Percentiles rank a stretch among this genome's conserved stretches.
Conservation (phyloP, 176 grass and related monocot genomes). For the Phragmites australis region DNA sequence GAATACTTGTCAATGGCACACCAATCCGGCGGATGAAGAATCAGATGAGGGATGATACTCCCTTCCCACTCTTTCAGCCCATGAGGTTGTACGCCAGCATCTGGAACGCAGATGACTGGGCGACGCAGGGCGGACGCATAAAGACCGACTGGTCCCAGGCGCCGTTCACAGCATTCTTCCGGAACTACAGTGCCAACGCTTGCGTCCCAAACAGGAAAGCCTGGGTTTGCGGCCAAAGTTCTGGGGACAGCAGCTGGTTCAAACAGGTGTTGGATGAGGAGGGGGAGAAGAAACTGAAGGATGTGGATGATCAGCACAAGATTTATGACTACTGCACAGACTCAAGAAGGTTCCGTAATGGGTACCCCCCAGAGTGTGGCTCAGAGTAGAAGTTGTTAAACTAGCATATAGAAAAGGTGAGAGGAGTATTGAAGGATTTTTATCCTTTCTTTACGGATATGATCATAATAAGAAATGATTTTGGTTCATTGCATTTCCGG, state of each 20-base stretch:
- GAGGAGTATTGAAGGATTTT: not conserved
- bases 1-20: slow-evolving; percentile 65
- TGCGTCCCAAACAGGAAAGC: slow-evolving; percentile 28
- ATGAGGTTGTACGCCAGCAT: slow-evolving; percentile 62
- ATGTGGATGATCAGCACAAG: slow-evolving; percentile 37
- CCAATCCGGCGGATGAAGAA: slow-evolving; percentile 61
- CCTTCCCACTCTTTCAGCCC: slow-evolving; percentile 51
- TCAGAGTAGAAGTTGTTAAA: slow-evolving; percentile 20
- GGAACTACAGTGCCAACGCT: slow-evolving; percentile 38
- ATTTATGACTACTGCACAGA: slow-evolving; percentile 67
- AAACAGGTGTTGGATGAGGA: slow-evolving; percentile 34
- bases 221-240: slow-evolving; percentile 43
- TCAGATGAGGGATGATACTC: slow-evolving; percentile 35
- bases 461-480: not conserved
- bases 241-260: slow-evolving; percentile 42
- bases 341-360: slow-evolving; percentile 41
- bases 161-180: slow-evolving; percentile 50
- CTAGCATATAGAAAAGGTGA: not conserved
- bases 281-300: slow-evolving; percentile 34
- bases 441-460: slow-evolving; percentile 1
- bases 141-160: slow-evolving; percentile 64
- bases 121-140: slow-evolving; percentile 45
- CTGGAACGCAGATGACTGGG: slow-evolving; percentile 52
- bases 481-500: slow-evolving; percentile 15
- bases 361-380: slow-evolving; percentile 40